Evolutionary conservation across 2,329 filamentous ascomycete genomes (phyloP).

Genomic region (Aspergillus neoniger): DNA sequence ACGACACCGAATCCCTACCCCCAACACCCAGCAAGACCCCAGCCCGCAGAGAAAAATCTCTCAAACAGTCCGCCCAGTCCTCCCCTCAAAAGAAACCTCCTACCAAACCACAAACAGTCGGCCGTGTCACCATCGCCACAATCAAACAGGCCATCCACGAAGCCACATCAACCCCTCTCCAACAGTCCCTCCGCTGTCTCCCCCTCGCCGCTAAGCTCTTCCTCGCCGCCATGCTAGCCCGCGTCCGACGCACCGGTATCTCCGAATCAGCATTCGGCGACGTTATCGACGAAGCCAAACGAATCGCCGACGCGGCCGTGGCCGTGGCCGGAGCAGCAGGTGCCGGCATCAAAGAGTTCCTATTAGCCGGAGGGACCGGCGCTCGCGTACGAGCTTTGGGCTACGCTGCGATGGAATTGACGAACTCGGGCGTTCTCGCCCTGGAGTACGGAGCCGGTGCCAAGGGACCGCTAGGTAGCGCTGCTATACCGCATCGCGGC

Average conservation of each 20-base stretch:
- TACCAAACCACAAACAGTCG: slow-evolving; percentile 32
- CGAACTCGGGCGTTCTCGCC: slow-evolving; percentile 83
- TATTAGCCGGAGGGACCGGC: slow-evolving; percentile 51
- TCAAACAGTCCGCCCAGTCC: slow-evolving; percentile 20
- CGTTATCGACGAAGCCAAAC: slow-evolving; percentile 80
- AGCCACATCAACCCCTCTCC: slow-evolving; percentile 87
- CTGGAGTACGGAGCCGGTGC: slow-evolving; percentile 59
- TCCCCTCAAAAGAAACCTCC: slow-evolving; percentile 22
- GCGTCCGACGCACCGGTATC: slow-evolving; percentile 79
- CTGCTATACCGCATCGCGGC: slow-evolving; percentile 62
- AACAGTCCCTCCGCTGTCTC: slow-evolving; percentile 81
- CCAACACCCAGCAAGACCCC: slow-evolving; percentile 49
- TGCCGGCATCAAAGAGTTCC: slow-evolving; percentile 60
- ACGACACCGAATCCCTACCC: slow-evolving; percentile 40
- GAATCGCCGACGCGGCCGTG: slow-evolving; percentile 55
- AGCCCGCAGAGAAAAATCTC: slow-evolving; percentile 31
- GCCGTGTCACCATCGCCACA: slow-evolving; percentile 83
- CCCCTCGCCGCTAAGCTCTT: slow-evolving; percentile 83
- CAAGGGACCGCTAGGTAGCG: slow-evolving; percentile 32
- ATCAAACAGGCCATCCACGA: slow-evolving; percentile 95
- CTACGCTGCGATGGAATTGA: slow-evolving; percentile 75
- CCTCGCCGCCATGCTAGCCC: slow-evolving; percentile 76
- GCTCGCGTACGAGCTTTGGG: slow-evolving; percentile 63
- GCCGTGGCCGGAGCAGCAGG: slow-evolving; percentile 55
- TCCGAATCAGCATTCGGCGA: slow-evolving; percentile 87